Evolutionary conservation across 169 alveolate species (phyloP).

Genomic region (Plasmodium chabaudi): DNA sequence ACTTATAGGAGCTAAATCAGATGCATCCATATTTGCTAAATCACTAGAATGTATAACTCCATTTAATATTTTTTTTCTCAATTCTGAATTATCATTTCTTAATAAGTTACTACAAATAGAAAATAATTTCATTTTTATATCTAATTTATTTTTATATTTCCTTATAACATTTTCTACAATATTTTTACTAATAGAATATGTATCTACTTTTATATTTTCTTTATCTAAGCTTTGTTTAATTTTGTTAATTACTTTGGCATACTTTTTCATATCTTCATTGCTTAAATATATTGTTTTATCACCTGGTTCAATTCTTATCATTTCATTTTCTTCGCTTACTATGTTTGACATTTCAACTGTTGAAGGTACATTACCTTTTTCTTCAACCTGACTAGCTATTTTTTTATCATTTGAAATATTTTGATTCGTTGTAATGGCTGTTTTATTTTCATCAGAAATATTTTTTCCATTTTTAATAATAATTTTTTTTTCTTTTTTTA

Average conservation of each 20-base stretch:
- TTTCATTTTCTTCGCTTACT: neutral
- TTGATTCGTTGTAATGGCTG: neutral
- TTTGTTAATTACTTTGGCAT: conserved; percentile 42
- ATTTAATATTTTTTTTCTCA: conserved; percentile 42
- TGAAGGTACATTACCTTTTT: conserved; percentile 17
- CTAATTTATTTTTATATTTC: conserved; percentile 39
- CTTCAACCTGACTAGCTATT: neutral
- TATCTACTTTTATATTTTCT: conserved; percentile 26
- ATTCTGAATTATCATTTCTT: conserved; percentile 60
- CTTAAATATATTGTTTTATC: neutral
- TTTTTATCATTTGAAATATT: neutral
- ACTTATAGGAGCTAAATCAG: conserved; percentile 74
- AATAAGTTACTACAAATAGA: conserved; percentile 48
- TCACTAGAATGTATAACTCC: conserved; percentile 33
- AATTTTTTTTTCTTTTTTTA: conserved; percentile 2
- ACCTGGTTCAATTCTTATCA: neutral
- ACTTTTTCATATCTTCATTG: conserved; percentile 24
- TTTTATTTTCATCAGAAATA: neutral
- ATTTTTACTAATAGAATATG: conserved; percentile 24
- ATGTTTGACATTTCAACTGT: neutral
- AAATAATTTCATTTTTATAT: conserved; percentile 58
- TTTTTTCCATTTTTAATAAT: neutral
- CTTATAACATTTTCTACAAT: conserved; percentile 54
- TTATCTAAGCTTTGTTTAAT: conserved; percentile 48
- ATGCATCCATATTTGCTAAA: conserved; percentile 53